phyloP scores from a whole-genome alignment of 169 alveolate species.

The Perkinsus chesapeaki region DNA sequence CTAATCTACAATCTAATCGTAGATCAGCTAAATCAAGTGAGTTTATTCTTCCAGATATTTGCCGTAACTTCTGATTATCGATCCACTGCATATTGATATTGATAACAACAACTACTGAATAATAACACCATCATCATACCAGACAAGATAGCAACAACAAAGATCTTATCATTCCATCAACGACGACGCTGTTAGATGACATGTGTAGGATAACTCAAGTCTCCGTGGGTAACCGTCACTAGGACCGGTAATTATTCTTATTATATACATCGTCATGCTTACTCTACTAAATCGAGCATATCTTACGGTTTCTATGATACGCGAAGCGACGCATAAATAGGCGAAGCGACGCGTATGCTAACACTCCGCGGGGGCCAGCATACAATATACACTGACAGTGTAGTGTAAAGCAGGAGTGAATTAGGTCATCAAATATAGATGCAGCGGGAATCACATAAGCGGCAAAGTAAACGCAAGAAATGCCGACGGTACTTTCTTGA shows the following conservation, averaged over 20 bases:
- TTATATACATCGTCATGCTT: not conserved
- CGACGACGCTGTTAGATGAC: not conserved
- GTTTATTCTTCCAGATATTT: not conserved
- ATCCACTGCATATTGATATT: not conserved
- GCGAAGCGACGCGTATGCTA: not conserved
- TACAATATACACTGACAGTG: not conserved
- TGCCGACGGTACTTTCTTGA: not conserved
- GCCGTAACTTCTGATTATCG: not conserved
- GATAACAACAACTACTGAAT: too few relatives aligned
- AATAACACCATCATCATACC: too few relatives aligned
- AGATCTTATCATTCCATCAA: too few relatives aligned
- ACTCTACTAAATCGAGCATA: not conserved
- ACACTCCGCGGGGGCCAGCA: not conserved
- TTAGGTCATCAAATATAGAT: too few relatives aligned
- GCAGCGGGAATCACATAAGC: not conserved
- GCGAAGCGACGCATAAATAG: not conserved
- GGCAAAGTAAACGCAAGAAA: not conserved
- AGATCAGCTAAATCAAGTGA: not conserved
- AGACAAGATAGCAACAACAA: too few relatives aligned
- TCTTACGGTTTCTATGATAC: not conserved
- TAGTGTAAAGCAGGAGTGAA: not conserved
- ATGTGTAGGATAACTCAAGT: not conserved
- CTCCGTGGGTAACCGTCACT: not conserved
- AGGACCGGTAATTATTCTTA: not conserved
- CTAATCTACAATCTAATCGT: not conserved